Evolutionary conservation across 352 stramenopile genomes (phyloP), one percentile per base, ranked within the genome.

Genomic region (Phytophthora chlamydospora): DNA sequence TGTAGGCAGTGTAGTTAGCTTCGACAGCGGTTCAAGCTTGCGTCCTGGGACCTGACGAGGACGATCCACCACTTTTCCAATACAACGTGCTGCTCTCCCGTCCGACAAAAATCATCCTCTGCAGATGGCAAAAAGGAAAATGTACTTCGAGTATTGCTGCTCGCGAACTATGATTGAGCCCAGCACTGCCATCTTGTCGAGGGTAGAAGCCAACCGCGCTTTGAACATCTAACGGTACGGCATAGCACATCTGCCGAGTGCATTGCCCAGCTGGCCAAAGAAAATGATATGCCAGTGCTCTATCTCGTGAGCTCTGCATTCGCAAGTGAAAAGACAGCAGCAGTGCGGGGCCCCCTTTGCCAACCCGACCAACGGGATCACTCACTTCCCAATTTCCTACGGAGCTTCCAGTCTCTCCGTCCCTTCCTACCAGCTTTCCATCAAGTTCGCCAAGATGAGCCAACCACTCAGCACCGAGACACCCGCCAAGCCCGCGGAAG

Each of bases 361-460:
- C 12, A 16, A n/a, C 12, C 36, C 12, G 19, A 43, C n/a, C 38
- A 9, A 6, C 2, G 3, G 27, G 38, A 1, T 5, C 38, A 27
- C n/a, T 66, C 62, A 70, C 12, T 70, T 54, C 34, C 36, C 42
- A 42, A 70, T 54, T 65, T 53, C 42, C 54, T 61, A 50, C 39
- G 36, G 40, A 62, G 19, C n/a, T 6, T 38, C 32, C 9, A 51
- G 34, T 49, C 36, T 7, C 29, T 59, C 43, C 49, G 58, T 62
- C 59, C 44, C 36, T 44, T 50, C 44, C 36, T 44, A 31, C 29
- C 17, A 35, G 42, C 21, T 10, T 17, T 16, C 27, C 33, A 34
- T 31, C 53, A 49, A 34, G 6, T 34, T 19, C 16, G n/a, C 24
- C 24, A 29, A 66, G 17, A 39, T 71, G 62, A 49, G n/a, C 32